Base-by-base conservation (phyloP, 441 rosid genomes). In the Monsonia emarginata region DNA sequence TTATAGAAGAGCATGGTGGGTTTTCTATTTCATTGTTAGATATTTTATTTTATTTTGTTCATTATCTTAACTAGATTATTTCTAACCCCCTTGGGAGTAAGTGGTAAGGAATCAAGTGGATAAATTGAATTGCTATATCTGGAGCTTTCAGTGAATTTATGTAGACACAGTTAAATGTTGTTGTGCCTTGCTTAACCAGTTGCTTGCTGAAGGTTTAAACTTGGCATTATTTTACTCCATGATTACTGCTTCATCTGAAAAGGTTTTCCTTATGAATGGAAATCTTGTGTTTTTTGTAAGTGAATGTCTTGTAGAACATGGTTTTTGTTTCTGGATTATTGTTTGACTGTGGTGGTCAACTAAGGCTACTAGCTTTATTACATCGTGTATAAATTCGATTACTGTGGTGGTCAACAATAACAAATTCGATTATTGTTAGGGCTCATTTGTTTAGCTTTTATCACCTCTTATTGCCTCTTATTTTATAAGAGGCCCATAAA, bases 1-100 rank as follows among this genome's bases (percentile, higher is more conserved):
- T 86, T 75, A 80, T 91, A 66, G 99, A 95, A 84, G 86, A 85
- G 70, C 74, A 90, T 65, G 99, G 99, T 91, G 82, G 73, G 89
- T 76, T 76, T 36, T 69, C 60, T 27, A 10, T 56, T 63, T 16
- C 36, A 1, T 52, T 31, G 14, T 59, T 48, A 13, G 74, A 19
- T 30, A 1, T 58, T 22, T 58, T 50, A 34, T 19, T 44, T 58
- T 5, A 26, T 26, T 58, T 38, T 27, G 18, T 54, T 52, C 36
- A 26, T 26, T 26, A 7, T 52, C 13, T 21, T 8, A 58, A 27
- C 36, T 58, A 5, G 34, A 58, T 58, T 58, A 58, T n/a, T 58
- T 58, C 21, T 58, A 58, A 58, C 28, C 19, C 34, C 40, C 13
- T 28, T 6, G 19, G 31, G 24, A 36, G 44, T 60, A 48, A 48